phyloP scores from a whole-genome alignment of 2,329 filamentous ascomycete genomes.

The Pyricularia grisea region DNA sequence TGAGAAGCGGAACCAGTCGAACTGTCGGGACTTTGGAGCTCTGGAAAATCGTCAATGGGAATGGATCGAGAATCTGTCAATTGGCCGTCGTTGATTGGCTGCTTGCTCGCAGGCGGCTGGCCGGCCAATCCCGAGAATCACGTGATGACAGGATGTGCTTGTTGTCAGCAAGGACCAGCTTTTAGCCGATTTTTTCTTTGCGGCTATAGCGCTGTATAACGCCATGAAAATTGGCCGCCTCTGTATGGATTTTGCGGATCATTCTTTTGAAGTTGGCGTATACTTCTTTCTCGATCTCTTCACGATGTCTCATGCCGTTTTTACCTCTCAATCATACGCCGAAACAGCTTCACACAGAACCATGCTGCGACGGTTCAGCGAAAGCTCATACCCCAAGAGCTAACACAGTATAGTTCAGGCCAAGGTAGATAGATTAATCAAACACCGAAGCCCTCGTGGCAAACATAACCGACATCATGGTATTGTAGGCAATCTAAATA shows the following conservation, averaged over 20 bases:
- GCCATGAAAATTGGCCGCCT: not conserved
- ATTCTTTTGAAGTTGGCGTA: not conserved
- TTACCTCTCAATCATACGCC: not conserved
- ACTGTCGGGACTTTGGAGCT: not conserved
- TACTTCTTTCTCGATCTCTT: not conserved
- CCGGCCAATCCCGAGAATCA: not conserved
- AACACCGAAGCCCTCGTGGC: not conserved
- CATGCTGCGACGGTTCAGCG: not conserved
- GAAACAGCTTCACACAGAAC: not conserved
- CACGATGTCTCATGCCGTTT: not conserved
- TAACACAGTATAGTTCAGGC: not conserved
- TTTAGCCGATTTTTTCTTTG: not conserved
- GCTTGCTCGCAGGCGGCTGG: not conserved
- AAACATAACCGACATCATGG: not conserved
- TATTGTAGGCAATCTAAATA: not conserved
- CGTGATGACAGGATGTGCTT: not conserved
- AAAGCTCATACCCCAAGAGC: not conserved
- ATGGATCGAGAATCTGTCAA: conserved; percentile 1
- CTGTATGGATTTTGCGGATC: not conserved
- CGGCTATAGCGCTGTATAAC: not conserved
- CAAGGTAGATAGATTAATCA: not conserved
- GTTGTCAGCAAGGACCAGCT: not conserved
- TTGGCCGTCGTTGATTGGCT: not conserved
- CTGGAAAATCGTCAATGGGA: conserved; percentile 3
- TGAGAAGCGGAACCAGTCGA: not conserved